Base-by-base conservation (phyloP, 2,329 filamentous ascomycete genomes). In the Colletotrichum orchidophilum region DNA sequence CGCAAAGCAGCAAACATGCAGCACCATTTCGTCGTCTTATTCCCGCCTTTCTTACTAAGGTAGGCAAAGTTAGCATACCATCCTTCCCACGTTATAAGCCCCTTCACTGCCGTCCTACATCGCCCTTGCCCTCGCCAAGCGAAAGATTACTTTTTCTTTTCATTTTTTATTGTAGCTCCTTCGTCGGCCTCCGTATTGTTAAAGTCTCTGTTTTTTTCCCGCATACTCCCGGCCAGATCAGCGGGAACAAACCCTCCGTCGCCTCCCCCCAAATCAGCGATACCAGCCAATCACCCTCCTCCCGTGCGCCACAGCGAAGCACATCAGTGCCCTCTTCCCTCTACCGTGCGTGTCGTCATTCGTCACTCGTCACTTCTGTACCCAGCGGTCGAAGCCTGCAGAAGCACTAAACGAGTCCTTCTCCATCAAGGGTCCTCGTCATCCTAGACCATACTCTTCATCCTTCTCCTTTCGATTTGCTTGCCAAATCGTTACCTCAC, bases 301-400 rank as follows among this genome's bases (percentile, higher is more conserved):
- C 39, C 39, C 3, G 39, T 27, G 64, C 68, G 68, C 68, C 42
- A 71, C 68, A 54, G 52, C 63, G 39, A 24, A 18, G 8, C 31
- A 39, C 31, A 31, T 33, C 33, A 39, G 35, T 11, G 46, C 26
- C 65, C 33, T 59, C 57, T 62, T 58, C 39, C 35, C 18, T 42
- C 68, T 60, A 70, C 66, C 29, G 66, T 72, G 70, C 29, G 66
- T 72, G 70, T 72, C 70, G 70, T 72, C 70, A 72, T 72, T 46
- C 15, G 39, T 46, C 39, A 46, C 39, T 46, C 39, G 39, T 46
- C 39, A 46, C 39, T 46, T 3, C 39, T 64, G 58, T 61, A 35
- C 52, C 57, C 58, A 71, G 55, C 50, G 33, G 58, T 59, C 64
- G 68, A 71, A 71, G 58, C 69, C 58, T 52, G 39, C 53, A 46